A percentile compares a stretch with the other conserved stretches of the same genome.
Conservation (phyloP, 345 rosid genomes). For the Draba incana region DNA sequence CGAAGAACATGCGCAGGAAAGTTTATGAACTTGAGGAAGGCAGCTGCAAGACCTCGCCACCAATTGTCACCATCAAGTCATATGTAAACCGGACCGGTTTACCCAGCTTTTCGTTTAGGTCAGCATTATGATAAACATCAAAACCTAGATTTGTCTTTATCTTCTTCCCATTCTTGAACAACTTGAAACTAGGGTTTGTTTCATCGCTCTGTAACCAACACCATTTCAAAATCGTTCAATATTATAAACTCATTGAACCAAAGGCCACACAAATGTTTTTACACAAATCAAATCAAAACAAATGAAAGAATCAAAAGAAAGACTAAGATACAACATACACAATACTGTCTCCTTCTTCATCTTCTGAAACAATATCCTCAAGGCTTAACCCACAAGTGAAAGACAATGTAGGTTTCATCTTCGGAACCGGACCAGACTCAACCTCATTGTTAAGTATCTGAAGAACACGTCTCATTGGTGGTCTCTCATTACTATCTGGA, state of each 20-base stretch:
- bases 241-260: slow-evolving; percentile 62
- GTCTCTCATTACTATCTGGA: slow-evolving; percentile 76
- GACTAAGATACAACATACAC: slow-evolving; percentile 33
- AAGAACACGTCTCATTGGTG: slow-evolving; percentile 82
- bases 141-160: background rate
- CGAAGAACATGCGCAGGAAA: slow-evolving; percentile 70
- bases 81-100: no score
- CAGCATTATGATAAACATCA: slow-evolving; percentile 2
- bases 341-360: slow-evolving; percentile 51
- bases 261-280: slow-evolving; percentile 37
- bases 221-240: slow-evolving; percentile 50
- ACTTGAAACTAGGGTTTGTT: slow-evolving; percentile 1
- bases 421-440: slow-evolving; percentile 58
- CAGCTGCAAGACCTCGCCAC: slow-evolving; percentile 98
- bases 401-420: slow-evolving; percentile 75
- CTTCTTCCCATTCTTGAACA: slow-evolving; percentile 9
- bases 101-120: background rate
- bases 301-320: slow-evolving; percentile 16
- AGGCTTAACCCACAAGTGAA: slow-evolving; percentile 68
- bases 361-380: slow-evolving; percentile 84
- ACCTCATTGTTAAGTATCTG: slow-evolving; percentile 79
- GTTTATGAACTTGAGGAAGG: slow-evolving; percentile 69
- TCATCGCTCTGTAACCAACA: slow-evolving; percentile 10
- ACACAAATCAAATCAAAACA: slow-evolving; percentile 38
- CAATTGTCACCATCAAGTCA: slow-evolving; percentile 84